phyloP scores from a whole-genome alignment of 2,329 filamentous ascomycete genomes.

The Trichoderma pleuroti region DNA sequence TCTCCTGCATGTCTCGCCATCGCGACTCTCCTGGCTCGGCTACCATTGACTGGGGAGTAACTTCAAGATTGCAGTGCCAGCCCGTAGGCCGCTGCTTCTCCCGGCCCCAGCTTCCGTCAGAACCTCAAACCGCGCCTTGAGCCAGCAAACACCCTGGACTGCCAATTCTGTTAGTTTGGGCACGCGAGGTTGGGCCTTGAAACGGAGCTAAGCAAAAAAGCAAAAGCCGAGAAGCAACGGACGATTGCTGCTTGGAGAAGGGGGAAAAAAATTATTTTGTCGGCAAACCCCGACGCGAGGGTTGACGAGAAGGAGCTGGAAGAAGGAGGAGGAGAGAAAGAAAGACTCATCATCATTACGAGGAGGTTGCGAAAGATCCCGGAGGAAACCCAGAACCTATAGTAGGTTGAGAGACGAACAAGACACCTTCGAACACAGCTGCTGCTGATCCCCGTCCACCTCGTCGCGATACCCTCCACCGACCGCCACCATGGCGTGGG shows the following conservation, averaged over 20 bases:
- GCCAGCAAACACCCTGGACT: slow-evolving; percentile 4
- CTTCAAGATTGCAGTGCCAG: slow-evolving; percentile 12
- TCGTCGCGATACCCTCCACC: background rate
- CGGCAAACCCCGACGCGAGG: background rate
- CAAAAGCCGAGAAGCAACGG: background rate
- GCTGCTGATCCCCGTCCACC: background rate
- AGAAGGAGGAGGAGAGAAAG: background rate
- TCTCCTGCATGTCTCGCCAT: slow-evolving; percentile 19
- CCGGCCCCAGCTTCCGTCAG: slow-evolving; percentile 7
- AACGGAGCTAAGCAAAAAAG: slow-evolving; percentile 4
- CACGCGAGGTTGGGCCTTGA: slow-evolving; percentile 2
- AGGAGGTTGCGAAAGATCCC: background rate
- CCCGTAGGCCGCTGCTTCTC: slow-evolving; percentile 16
- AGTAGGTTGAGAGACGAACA: background rate
- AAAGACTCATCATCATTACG: background rate
- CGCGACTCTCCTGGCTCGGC: slow-evolving; percentile 12
- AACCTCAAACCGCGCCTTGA: slow-evolving; percentile 7
- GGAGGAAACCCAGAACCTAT: background rate
- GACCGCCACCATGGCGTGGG: slow-evolving; percentile 63
- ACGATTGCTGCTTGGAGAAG: background rate
- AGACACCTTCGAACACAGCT: background rate
- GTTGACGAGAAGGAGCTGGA: background rate
- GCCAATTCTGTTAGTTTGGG: background rate
- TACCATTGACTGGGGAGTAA: slow-evolving; percentile 16
- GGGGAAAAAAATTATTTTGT: background rate